Evolutionary conservation across 1,284 basidiomycete genomes (phyloP).

Genomic region (Pseudozyma pruni): DNA sequence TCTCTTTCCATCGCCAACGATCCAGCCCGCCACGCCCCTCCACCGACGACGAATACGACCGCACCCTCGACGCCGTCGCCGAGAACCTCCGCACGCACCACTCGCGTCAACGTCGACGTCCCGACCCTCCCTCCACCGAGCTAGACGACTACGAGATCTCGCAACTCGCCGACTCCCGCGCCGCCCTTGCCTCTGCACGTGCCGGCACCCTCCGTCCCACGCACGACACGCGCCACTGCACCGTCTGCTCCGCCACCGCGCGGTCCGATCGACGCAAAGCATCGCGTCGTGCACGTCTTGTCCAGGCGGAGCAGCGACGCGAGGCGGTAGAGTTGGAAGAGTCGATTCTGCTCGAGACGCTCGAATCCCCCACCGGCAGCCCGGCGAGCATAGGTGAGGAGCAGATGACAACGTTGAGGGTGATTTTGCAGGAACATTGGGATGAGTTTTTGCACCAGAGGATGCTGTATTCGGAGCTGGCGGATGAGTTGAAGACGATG

Average conservation of each 20-base stretch:
- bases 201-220: neutral
- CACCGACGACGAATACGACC: slow-evolving; percentile 34
- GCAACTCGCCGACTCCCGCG: slow-evolving; percentile 35
- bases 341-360: slow-evolving; percentile 18
- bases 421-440: slow-evolving; percentile 55
- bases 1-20: slow-evolving; percentile 18
- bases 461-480: slow-evolving; percentile 62
- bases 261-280: slow-evolving; percentile 27
- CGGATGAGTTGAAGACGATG: slow-evolving; percentile 63
- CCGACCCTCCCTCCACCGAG: neutral
- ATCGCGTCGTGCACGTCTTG: slow-evolving; percentile 19
- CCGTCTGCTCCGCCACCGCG: slow-evolving; percentile 22
- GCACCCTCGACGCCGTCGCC: slow-evolving; percentile 35
- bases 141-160: slow-evolving; percentile 46
- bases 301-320: slow-evolving; percentile 21
- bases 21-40: slow-evolving; percentile 1
- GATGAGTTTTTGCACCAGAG: slow-evolving; percentile 64
- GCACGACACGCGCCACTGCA: slow-evolving; percentile 39
- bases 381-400: neutral
- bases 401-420: slow-evolving; percentile 10
- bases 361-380: slow-evolving; percentile 5
- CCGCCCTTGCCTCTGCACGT: slow-evolving; percentile 21
- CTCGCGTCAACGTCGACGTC: slow-evolving; percentile 16
- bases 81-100: slow-evolving; percentile 36
- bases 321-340: slow-evolving; percentile 39